These are phyloP conservation scores for Anacardium occidentale DNA, from an alignment of 345 rosid species.

Conservation along the genomic window DNA sequence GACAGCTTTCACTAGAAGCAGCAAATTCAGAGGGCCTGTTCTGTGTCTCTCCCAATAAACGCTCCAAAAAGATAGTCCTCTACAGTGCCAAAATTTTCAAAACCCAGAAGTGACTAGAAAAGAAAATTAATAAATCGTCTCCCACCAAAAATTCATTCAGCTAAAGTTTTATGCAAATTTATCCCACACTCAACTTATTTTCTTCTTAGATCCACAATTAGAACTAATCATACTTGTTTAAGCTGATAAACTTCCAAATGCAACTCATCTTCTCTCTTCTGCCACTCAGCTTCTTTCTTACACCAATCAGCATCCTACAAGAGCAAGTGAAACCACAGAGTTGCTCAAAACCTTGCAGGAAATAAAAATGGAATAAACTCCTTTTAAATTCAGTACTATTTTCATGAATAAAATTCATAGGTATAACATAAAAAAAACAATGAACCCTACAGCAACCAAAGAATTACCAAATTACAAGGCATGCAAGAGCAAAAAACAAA, in stretches of 20 bases:
- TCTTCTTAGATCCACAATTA: background rate
- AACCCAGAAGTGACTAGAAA: background rate
- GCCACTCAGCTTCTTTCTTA: constrained; percentile 56
- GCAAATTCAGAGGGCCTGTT: constrained; percentile 23
- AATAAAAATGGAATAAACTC: background rate
- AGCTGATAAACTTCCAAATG: constrained; percentile 41
- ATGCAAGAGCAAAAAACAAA: background rate
- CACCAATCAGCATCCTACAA: constrained; percentile 41
- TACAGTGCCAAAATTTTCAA: constrained; percentile 27
- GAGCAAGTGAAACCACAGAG: background rate
- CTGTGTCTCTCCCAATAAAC: constrained; percentile 28
- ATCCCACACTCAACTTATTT: constrained; percentile 11
- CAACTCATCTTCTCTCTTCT: constrained; percentile 46
- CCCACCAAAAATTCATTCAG: constrained; percentile 2
- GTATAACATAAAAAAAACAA: background rate
- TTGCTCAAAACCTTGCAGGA: background rate
- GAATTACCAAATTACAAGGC: background rate
- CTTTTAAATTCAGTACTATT: background rate
- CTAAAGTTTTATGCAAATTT: background rate
- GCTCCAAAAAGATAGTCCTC: constrained; percentile 43
- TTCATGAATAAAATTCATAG: background rate
- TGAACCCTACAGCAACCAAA: background rate
- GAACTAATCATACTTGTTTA: constrained; percentile 40
- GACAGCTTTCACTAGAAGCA: constrained; percentile 17
- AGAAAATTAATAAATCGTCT: background rate